These are phyloP conservation scores for Cylindrodendrum hubeiense DNA, from an alignment of 2,329 filamentous ascomycete species.

Conservation along the genomic window DNA sequence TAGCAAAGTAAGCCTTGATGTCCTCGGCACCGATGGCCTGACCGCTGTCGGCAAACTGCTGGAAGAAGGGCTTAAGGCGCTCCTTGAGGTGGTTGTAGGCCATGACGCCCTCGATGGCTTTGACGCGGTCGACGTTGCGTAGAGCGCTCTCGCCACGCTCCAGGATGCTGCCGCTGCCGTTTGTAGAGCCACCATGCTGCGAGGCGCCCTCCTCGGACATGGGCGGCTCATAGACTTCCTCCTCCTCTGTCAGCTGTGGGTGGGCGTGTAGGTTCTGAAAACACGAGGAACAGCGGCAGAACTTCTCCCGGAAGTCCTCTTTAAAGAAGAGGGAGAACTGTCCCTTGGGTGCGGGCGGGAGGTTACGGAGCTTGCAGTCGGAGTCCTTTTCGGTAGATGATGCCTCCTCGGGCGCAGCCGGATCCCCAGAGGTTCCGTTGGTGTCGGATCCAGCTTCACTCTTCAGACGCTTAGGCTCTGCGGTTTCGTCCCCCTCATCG, in stretches of 20 bases:
- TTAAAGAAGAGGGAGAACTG: constrained; percentile 87
- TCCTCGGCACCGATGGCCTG: constrained; percentile 92
- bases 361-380: constrained; percentile 70
- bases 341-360: constrained; percentile 68
- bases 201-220: constrained; percentile 75
- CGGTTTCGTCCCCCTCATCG: constrained; percentile 56
- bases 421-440: background rate
- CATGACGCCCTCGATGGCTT: constrained; percentile 97
- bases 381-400: constrained; percentile 27
- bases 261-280: constrained; percentile 79
- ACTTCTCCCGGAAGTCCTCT: constrained; percentile 80
- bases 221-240: constrained; percentile 93
- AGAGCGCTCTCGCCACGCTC: constrained; percentile 94
- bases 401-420: constrained; percentile 26
- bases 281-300: constrained; percentile 88
- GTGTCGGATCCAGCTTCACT: constrained; percentile 50
- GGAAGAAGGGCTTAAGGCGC: constrained; percentile 93
- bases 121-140: constrained; percentile 90
- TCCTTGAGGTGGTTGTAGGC: constrained; percentile 97
- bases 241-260: constrained; percentile 89
- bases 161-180: constrained; percentile 84
- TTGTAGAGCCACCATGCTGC: constrained; percentile 66
- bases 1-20: constrained; percentile 96
- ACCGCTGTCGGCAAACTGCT: constrained; percentile 93
- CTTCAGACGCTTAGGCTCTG: constrained; percentile 65